phyloP scores from a whole-genome alignment of 169 alveolate genomes.

The Eimeria maxima region DNA sequence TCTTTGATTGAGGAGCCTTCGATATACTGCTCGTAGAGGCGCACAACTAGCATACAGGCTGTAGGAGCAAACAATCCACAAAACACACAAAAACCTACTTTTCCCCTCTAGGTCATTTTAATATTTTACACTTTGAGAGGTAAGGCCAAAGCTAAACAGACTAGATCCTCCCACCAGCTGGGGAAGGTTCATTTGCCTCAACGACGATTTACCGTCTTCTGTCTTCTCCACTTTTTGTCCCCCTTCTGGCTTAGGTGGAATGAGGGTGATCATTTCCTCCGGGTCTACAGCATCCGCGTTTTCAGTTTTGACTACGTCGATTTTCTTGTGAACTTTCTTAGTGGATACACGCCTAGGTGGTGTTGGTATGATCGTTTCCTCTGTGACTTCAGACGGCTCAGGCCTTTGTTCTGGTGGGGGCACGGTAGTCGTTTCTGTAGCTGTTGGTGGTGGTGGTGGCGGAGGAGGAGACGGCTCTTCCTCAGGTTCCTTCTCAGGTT shows the following conservation, averaged over 20 bases:
- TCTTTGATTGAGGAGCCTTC: slow-evolving; percentile 63
- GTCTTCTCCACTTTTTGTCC: background rate
- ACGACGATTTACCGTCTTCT: slow-evolving; percentile 6
- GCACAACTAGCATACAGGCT: slow-evolving; percentile 44
- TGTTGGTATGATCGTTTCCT: background rate
- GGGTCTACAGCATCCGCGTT: slow-evolving; percentile 25
- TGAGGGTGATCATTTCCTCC: slow-evolving; percentile 1
- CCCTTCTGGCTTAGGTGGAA: slow-evolving; percentile 42
- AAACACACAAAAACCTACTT: background rate
- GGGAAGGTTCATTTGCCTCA: background rate
- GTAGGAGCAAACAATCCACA: slow-evolving; percentile 8
- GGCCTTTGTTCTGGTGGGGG: slow-evolving; percentile 24
- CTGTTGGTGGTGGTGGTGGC: slow-evolving; percentile 45
- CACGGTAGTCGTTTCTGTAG: background rate
- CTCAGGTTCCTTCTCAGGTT: slow-evolving; percentile 14
- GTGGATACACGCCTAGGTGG: background rate
- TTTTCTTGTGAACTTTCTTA: background rate
- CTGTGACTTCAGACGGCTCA: background rate
- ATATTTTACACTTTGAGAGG: background rate
- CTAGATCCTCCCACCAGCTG: background rate
- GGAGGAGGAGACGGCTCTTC: slow-evolving; percentile 28
- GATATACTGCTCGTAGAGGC: slow-evolving; percentile 42
- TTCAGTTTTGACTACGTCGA: slow-evolving; percentile 35
- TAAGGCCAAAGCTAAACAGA: background rate
- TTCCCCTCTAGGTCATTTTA: background rate